Base-by-base conservation (phyloP, 495 filamentous ascomycete genomes). In the Copromyces sp. region DNA sequence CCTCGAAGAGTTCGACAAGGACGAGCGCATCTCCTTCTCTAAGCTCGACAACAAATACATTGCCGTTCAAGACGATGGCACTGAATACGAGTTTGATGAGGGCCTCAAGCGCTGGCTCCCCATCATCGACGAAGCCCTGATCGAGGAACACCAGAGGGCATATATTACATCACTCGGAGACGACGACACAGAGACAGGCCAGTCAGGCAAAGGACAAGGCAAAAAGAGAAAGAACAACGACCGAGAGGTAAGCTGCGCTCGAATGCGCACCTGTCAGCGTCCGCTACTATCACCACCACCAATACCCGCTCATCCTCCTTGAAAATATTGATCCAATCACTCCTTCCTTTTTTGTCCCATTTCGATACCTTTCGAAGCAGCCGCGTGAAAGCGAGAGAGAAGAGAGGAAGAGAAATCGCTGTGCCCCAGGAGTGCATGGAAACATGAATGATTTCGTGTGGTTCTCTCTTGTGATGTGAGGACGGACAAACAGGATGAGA, bases 1-100 rank as follows among this genome's bases (percentile, higher is more conserved):
- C 73, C 87, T 87, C 3, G 84, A 89, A 73, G 89, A 95, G 38
- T 97, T 98, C 79, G 90, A 92, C 73, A 82, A 83, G 71, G 95
- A 98, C 78, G 86, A 91, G 32, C 92, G 95, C 73, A 91, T 98
- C 74, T 94, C 93, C 0, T 97, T 89, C 82, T 95, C 92, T 4
- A 91, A 89, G 77, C 82, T 92, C 70, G 90, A 94, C 80, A 84
- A 89, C 73, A 95, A 92, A 77, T 94, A 90, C 81, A 88, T 94
- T 32, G 87, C 96, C 0, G 94, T 97, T 71, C 89, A 93, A 37
- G 93, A 94, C 17, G 89, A 94, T 80, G 94, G 93, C 29, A 85
- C 88, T 69, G 94, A 98, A 77, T 97, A 90, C 82, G 91, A 94
- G 76, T 98, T 88, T 81, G 89, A 95, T 80, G 83, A 85, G 12